Conservation (phyloP, 1,139 yeast species). For the Saccharomyces hybrid region DNA sequence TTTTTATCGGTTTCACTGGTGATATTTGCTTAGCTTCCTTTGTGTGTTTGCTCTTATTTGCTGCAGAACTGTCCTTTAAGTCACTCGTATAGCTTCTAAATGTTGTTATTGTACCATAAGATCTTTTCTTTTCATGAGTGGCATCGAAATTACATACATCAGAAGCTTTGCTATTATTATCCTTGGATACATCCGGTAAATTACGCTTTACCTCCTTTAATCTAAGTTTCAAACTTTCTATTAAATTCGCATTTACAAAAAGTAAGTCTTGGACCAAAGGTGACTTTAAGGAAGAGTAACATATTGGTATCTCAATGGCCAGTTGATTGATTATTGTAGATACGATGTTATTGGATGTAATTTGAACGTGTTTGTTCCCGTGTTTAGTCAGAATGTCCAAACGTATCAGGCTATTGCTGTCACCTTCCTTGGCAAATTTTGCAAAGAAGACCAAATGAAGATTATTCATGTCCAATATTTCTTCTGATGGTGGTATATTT, state of each 20-base stretch:
- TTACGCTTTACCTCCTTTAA: not conserved
- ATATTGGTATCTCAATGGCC: slow-evolving; percentile 6
- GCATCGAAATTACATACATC: slow-evolving; percentile 2
- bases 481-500: slow-evolving; percentile 40
- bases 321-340: slow-evolving; percentile 15
- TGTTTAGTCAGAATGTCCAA: slow-evolving; percentile 15
- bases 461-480: slow-evolving; percentile 34
- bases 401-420: slow-evolving; percentile 19
- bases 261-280: slow-evolving; percentile 9
- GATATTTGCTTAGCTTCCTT: not conserved
- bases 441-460: slow-evolving; percentile 43
- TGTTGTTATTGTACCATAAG: slow-evolving; percentile 29
- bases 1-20: not conserved
- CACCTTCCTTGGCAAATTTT: slow-evolving; percentile 30
- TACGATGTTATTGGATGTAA: slow-evolving; percentile 12
- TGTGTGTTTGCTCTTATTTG: not conserved
- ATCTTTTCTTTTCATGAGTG: slow-evolving; percentile 16
- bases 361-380: slow-evolving; percentile 4
- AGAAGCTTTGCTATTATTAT: not conserved
- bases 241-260: slow-evolving; percentile 6
- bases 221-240: slow-evolving; percentile 5
- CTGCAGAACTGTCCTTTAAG: slow-evolving; percentile 10
- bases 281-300: slow-evolving; percentile 14
- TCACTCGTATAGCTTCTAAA: slow-evolving; percentile 28
- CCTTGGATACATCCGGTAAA: not conserved